Evolutionary conservation across 2,329 filamentous ascomycete species (phyloP), one percentile per base, ranked within the genome.

Genomic region (Septoria petroselini): DNA sequence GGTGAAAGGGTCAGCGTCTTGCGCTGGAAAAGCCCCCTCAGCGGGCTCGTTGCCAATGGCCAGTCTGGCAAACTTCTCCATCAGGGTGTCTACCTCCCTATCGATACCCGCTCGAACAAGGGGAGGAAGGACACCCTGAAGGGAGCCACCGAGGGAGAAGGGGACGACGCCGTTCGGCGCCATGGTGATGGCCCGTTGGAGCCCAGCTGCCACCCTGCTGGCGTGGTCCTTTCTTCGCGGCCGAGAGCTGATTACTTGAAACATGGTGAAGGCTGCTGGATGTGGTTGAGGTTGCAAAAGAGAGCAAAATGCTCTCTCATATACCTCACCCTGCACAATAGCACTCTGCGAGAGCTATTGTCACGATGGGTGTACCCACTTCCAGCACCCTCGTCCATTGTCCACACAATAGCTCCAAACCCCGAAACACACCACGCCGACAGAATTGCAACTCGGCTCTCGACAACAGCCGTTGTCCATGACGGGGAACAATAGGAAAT

Each of bases 401-500:
- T 52, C 49, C 19, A 18, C 15, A 44, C 37, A 41, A 41, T 46
- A 46, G 18, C 30, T 41, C 33, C 31, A 35, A 42, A 27, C 14
- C 14, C 25, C 38, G 25, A 40, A 18, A 19, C 12, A 15, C 40
- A 44, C 23, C 19, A 19, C 11, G 35, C 41, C 29, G 30, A 38
- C 33, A 21, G 12, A 30, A 3, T 12, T 14, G 12, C 34, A 15
- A 30, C 41, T 18, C 19, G 23, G 23, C 18, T 27, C n/a, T 19
- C 48, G 41, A 34, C 41, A 34, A 35, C 18, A 42, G 17, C 15
- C 7, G 3, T 21, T 14, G 17, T n/a, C 41, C 6, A 43, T 7
- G 21, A 21, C 21, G 19, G 30, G 39, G 35, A 35, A 42, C 50
- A 49, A 41, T 46, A 42, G 27, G 21, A 31, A 47, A 48, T 35